These are phyloP conservation scores for Neocatenulostroma microsporum DNA, from an alignment of 2,329 filamentous ascomycete genomes.

Conservation along the genomic window DNA sequence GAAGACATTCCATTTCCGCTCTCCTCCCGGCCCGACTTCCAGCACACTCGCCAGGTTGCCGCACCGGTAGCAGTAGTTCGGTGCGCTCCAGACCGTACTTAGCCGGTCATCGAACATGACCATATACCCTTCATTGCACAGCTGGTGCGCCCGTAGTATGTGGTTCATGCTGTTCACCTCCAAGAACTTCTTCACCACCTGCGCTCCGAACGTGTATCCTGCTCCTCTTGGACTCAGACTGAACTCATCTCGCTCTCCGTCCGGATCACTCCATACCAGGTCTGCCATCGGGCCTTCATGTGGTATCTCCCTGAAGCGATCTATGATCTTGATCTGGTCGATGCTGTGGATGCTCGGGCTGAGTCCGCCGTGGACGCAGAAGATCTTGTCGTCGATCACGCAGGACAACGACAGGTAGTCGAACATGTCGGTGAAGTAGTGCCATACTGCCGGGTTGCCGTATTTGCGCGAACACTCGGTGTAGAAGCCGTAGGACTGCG, in stretches of 20 bases:
- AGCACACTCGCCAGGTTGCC: constrained; percentile 96
- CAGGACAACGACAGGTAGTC: constrained; percentile 95
- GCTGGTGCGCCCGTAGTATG: constrained; percentile 90
- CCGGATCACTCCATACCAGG: constrained; percentile 95
- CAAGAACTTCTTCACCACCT: constrained; percentile 96
- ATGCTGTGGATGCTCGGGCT: constrained; percentile 80
- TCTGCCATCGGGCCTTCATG: constrained; percentile 99
- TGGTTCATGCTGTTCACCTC: constrained; percentile 97
- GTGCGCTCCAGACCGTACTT: constrained; percentile 96
- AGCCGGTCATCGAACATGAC: constrained; percentile 90
- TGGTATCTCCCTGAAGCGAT: constrained; percentile 95
- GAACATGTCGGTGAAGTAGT: constrained; percentile 99
- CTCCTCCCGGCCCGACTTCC: constrained; percentile 87
- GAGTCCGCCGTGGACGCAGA: constrained; percentile 88
- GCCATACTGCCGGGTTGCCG: constrained; percentile 97
- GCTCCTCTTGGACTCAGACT: constrained; percentile 86
- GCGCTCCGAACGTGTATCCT: constrained; percentile 94
- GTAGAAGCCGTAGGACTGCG: constrained; percentile 98
- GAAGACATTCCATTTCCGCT: constrained; percentile 96
- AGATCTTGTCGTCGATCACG: constrained; percentile 98
- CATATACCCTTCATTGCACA: constrained; percentile 97
- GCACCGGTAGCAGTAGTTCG: constrained; percentile 64
- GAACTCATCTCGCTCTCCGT: constrained; percentile 96
- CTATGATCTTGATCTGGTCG: constrained; percentile 99
- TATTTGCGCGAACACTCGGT: constrained; percentile 98